A percentile compares a stretch with the other conserved stretches of the same genome.
Conservation (phyloP, 371 early-diverging fungal species). For the Mucor plumbeus region DNA sequence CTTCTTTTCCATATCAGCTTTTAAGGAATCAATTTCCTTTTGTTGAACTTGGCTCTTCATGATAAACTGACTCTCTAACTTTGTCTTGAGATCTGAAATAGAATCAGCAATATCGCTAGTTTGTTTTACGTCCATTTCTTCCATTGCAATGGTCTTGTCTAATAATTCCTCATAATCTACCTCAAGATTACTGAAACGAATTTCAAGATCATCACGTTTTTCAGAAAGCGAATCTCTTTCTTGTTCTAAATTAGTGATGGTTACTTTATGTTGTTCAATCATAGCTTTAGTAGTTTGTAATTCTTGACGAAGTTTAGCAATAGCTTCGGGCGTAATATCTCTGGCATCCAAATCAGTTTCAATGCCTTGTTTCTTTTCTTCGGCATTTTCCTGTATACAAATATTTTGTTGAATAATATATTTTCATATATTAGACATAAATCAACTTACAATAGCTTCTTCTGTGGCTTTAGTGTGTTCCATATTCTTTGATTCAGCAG, state of each 20-base stretch:
- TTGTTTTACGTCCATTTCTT: slow-evolving; percentile 75
- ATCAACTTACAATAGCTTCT: slow-evolving; percentile 8
- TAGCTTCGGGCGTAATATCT: slow-evolving; percentile 27
- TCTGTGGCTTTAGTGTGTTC: slow-evolving; percentile 11
- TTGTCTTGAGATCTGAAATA: slow-evolving; percentile 78
- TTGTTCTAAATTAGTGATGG: slow-evolving; percentile 68
- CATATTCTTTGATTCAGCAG: slow-evolving; percentile 35
- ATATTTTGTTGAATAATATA: background rate
- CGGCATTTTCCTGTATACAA: slow-evolving; percentile 44
- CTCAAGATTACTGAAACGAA: slow-evolving; percentile 73
- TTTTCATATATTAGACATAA: too few relatives aligned
- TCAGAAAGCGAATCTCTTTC: slow-evolving; percentile 66
- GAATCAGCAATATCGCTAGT: slow-evolving; percentile 70
- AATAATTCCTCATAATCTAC: slow-evolving; percentile 91
- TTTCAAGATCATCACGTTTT: slow-evolving; percentile 77
- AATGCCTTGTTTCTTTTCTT: slow-evolving; percentile 74
- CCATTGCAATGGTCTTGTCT: slow-evolving; percentile 88
- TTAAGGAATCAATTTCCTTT: slow-evolving; percentile 80
- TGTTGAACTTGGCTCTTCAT: slow-evolving; percentile 80
- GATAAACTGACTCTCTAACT: slow-evolving; percentile 84
- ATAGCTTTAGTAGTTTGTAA: slow-evolving; percentile 72
- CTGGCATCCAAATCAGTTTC: slow-evolving; percentile 69
- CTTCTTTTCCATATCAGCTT: slow-evolving; percentile 69
- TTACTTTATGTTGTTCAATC: slow-evolving; percentile 71
- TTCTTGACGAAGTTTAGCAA: slow-evolving; percentile 66